These are phyloP conservation scores for Zelopaecilomyces penicillatus DNA, from an alignment of 2,329 filamentous ascomycete species.

Conservation along the genomic window DNA sequence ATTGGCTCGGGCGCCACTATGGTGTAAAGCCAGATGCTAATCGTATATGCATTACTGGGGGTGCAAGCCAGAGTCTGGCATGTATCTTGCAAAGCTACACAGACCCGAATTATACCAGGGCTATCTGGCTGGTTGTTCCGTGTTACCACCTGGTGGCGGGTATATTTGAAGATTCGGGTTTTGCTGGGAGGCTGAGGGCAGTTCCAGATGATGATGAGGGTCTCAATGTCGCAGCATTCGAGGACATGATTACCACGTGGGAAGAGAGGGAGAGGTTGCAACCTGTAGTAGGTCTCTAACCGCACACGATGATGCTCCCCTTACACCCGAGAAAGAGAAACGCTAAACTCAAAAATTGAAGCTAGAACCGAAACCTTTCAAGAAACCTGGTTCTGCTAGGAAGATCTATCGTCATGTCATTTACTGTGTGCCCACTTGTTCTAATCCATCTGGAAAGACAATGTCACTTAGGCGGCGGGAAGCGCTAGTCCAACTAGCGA, in stretches of 20 bases:
- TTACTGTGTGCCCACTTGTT: conserved; percentile 80
- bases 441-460: conserved; percentile 79
- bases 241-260: conserved; percentile 19
- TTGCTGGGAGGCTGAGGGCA: conserved; percentile 56
- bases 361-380: conserved; percentile 35
- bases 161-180: conserved; percentile 78
- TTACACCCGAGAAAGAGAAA: no score
- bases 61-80: conserved; percentile 75
- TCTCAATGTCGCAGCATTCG: conserved; percentile 53
- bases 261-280: conserved; percentile 14
- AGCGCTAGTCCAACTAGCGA: conserved; percentile 65
- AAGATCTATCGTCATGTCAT: conserved; percentile 84
- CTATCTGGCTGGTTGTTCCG: conserved; percentile 74
- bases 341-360: neutral
- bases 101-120: conserved; percentile 65
- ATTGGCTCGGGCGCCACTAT: conserved; percentile 63
- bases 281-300: conserved; percentile 1
- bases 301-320: no score
- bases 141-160: conserved; percentile 77
- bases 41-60: conserved; percentile 73
- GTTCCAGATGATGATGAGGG: conserved; percentile 73
- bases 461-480: conserved; percentile 64
- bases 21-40: conserved; percentile 33
- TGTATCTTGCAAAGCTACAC: conserved; percentile 72
- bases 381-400: conserved; percentile 46